Conservation (phyloP, 768 basidiomycete genomes). For the Crassisporium funariophilum region DNA sequence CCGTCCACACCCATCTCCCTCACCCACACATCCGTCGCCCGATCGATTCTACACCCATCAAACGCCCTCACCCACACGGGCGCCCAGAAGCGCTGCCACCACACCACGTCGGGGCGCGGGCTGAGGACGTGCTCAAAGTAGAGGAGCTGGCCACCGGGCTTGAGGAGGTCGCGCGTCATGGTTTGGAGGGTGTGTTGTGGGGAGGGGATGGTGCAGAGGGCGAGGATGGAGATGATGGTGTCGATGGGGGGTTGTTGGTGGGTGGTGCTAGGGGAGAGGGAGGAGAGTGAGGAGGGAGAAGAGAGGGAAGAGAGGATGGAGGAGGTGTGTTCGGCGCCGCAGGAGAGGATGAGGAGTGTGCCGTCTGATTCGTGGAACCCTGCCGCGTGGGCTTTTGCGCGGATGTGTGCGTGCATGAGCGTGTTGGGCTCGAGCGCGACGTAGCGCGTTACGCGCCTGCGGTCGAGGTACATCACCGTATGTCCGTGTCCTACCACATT, state of each 20-base stretch:
- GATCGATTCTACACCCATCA: slow-evolving; percentile 67
- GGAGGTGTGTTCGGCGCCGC: slow-evolving; percentile 61
- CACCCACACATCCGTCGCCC: slow-evolving; percentile 54
- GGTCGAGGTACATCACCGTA: slow-evolving; percentile 61
- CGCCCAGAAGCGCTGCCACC: slow-evolving; percentile 78
- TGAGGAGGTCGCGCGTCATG: slow-evolving; percentile 55
- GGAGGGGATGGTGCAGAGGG: slow-evolving; percentile 64
- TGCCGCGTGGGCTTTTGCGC: slow-evolving; percentile 44
- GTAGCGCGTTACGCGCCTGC: slow-evolving; percentile 56
- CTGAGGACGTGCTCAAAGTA: slow-evolving; percentile 74
- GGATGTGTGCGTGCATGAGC: slow-evolving; percentile 61
- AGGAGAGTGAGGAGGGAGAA: slow-evolving; percentile 29
- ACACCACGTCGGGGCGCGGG: slow-evolving; percentile 51
- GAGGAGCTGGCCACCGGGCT: slow-evolving; percentile 64
- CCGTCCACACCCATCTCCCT: slow-evolving; percentile 31
- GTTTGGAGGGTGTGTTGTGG: slow-evolving; percentile 49
- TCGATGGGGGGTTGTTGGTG: slow-evolving; percentile 41
- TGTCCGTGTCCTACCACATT: slow-evolving; percentile 58
- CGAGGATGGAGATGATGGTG: slow-evolving; percentile 65
- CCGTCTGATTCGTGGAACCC: slow-evolving; percentile 58
- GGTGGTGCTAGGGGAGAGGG: slow-evolving; percentile 7
- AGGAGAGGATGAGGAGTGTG: slow-evolving; percentile 57
- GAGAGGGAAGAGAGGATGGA: slow-evolving; percentile 43
- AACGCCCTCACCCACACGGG: slow-evolving; percentile 63
- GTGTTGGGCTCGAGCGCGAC: slow-evolving; percentile 73